Base-by-base conservation (phyloP, 257 asterid genomes). In the Plantago ovata region DNA sequence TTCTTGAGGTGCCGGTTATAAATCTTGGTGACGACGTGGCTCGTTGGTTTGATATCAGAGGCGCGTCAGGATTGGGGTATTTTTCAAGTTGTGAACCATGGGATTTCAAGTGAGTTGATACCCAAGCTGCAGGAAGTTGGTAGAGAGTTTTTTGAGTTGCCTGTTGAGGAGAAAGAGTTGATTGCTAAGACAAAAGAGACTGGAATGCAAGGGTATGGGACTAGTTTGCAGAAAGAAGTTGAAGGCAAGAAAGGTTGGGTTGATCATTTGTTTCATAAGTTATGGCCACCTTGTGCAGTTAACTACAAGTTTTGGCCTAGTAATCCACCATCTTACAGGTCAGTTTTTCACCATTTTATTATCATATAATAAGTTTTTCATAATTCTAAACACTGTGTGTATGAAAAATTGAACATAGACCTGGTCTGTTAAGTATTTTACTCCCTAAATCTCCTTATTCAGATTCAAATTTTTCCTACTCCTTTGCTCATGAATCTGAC, bases 161-260 rank as follows among this genome's bases (percentile, higher is more conserved):
- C 84, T 0, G 38, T 43, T 8, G 75, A 66, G 32, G 94, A 79
- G 58, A 81, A 68, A 9, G 86, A 81, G 62, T 1, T 47, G 52
- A 58, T 79, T 28, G 89, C 94, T 0, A 81, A 86, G 36, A 62
- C 77, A 0, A 65, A 69, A 0, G 78, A 71, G 2, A 68, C 84
- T 1, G 74, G 80, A 24, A 51, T 85, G 4, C 84, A 89, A 72
- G 95, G 95, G 0, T 89, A 86, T 56, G 97, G 97, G 10, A 79
- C 89, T 0, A 49, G 13, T 8, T 56, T 86, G 57, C 89, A 80
- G 15, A 84, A 80, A 16, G 90, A 81, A 62, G 33, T 74, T 21
- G 79, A 69, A 10, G 94, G 88, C 9, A 85, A 81, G 32, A 87
- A 67, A 56, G 95, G 97, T 4, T 89, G 97, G 97, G 95, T 81